Base-by-base conservation (phyloP, 768 basidiomycete species). In the Lanmaoa pseudosensibilis region DNA sequence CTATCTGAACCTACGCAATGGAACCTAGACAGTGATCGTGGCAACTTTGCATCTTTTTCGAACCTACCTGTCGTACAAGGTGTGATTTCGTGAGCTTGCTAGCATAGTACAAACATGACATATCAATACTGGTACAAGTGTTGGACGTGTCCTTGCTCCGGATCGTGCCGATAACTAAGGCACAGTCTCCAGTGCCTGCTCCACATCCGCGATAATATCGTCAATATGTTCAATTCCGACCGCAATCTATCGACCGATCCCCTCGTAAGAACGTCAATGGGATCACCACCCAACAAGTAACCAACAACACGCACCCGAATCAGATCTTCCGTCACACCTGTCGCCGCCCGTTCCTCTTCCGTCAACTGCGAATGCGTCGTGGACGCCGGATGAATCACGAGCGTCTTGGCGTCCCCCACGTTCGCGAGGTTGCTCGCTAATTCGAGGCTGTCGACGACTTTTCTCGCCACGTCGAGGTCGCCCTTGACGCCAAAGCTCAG, bases 361-460 rank as follows among this genome's bases (percentile, higher is more conserved):
- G 76, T 78, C 46, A 91, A 75, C 69, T 91, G 88, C 38, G 83
- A 76, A 65, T 93, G 90, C 0, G 90, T 92, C 23, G 91, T 91
- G 23, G 82, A 80, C 5, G 85, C 87, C 1, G 90, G 89, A 64
- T 89, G 87, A 55, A 92, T 88, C 39, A 89, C 86, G 16, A 92
- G 80, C 8, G 86, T 90, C 73, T 92, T 90, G n/a, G 86, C 84
- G 56, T 88, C 86, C 27, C 84, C 73, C 13, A 74, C 64, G 43
- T 76, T 77, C 10, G 72, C 73, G 9, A 76, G 65, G 39, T 75
- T 68, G 46, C 69, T 70, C 12, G 71, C 71, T 3, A 79, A 66
- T 51, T 71, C 66, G 52, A 80, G 69, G 19, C 65, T 65, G 54
- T 80, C 75, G 2, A 79, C 72, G 11, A 79, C 69, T 15, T 61